A percentile compares a stretch with the other conserved stretches of the same genome.
These are phyloP conservation scores for Breynia disticha DNA, from an alignment of 441 rosid genomes.

Conservation along the genomic window DNA sequence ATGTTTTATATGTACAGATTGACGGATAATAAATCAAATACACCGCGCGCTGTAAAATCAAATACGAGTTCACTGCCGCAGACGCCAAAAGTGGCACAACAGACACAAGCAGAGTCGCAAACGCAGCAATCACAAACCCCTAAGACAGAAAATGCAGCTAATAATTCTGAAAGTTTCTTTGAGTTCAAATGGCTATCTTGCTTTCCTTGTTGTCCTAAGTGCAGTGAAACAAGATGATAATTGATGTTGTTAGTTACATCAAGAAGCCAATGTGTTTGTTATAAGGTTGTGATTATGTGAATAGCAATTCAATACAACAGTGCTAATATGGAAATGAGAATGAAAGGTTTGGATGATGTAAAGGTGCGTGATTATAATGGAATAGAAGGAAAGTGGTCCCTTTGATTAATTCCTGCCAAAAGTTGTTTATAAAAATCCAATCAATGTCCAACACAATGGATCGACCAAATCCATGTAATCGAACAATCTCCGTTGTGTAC, in stretches of 20 bases:
- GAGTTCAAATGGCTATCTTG: conserved; percentile 47
- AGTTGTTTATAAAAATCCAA: too few species aligned
- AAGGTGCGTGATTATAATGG: too few species aligned
- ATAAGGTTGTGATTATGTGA: background rate
- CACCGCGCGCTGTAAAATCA: background rate
- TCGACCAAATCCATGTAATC: too few species aligned
- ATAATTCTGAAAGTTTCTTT: conserved; percentile 12
- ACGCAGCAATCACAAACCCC: conserved; percentile 3
- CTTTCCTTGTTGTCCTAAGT: conserved; percentile 43
- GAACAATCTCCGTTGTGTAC: too few species aligned
- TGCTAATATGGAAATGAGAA: too few species aligned
- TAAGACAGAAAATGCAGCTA: conserved; percentile 17
- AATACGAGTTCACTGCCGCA: conserved; percentile 15
- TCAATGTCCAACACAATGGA: too few species aligned
- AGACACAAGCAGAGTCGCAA: conserved; percentile 2
- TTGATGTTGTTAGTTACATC: background rate
- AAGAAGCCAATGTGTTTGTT: background rate
- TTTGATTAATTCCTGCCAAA: too few species aligned
- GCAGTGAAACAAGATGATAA: conserved; percentile 8
- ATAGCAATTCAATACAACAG: too few species aligned
- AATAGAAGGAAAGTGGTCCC: too few species aligned
- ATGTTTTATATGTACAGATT: conserved; percentile 23
- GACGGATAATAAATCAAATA: conserved; percentile 24
- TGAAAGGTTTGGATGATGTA: too few species aligned
- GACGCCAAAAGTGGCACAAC: conserved; percentile 22